phyloP scores from a whole-genome alignment of 192 early-diverging fungal genomes.

The Umbelopsis vinacea region DNA sequence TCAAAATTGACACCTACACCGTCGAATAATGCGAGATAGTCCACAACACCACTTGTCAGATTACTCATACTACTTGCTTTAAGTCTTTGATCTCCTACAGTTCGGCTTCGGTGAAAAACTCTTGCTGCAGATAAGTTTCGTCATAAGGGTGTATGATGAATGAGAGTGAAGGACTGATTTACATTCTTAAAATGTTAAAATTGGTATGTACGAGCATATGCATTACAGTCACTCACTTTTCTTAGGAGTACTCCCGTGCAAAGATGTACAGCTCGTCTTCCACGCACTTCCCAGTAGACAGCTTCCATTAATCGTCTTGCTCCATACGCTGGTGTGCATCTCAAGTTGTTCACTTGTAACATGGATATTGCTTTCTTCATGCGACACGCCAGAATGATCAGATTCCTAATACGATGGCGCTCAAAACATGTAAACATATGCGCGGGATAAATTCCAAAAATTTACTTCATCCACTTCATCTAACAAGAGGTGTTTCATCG shows the following conservation, averaged over 20 bases:
- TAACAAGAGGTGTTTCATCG: no score
- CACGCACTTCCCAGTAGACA: no score
- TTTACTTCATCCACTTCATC: no score
- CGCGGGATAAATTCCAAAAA: no score
- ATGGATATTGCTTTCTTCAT: not conserved
- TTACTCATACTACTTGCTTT: not conserved
- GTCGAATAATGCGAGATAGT: slow-evolving; percentile 19
- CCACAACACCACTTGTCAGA: slow-evolving; percentile 23
- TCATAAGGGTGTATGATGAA: no score
- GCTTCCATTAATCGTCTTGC: no score
- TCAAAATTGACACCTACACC: slow-evolving; percentile 1
- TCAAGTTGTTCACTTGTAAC: slow-evolving; percentile 23
- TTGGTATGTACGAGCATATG: no score
- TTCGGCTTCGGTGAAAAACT: no score
- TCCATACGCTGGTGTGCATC: not conserved
- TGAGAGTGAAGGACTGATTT: no score
- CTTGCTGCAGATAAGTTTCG: no score
- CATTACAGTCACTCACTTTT: slow-evolving; percentile 26
- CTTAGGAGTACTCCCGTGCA: slow-evolving; percentile 24
- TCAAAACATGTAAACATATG: not conserved
- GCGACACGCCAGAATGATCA: not conserved
- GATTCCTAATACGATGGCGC: not conserved
- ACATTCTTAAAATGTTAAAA: no score
- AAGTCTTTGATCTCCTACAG: slow-evolving; percentile 29
- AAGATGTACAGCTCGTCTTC: no score